phyloP scores from a whole-genome alignment of 768 basidiomycete species.

The Mycena haematopus region DNA sequence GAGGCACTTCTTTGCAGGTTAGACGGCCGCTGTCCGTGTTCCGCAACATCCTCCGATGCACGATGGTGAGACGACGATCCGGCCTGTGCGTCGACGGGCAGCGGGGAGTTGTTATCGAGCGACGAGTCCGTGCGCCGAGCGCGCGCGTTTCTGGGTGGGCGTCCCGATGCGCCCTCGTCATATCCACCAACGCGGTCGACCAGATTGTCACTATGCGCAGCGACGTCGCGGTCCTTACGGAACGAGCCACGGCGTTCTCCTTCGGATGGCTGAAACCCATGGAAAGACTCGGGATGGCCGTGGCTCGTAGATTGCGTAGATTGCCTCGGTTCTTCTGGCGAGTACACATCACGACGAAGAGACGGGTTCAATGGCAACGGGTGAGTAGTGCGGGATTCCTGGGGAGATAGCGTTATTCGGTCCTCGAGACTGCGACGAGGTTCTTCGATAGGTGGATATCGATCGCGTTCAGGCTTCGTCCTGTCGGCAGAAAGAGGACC shows the following conservation, averaged over 20 bases:
- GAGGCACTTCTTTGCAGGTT: constrained; percentile 13
- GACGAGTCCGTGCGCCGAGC: constrained; percentile 16
- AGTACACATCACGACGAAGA: constrained; percentile 16
- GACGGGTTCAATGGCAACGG: constrained; percentile 22
- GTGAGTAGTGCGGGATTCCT: constrained; percentile 17
- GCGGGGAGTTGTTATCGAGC: constrained; percentile 15
- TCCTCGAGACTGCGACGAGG: constrained; percentile 22
- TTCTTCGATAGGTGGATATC: constrained; percentile 16
- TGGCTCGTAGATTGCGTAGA: constrained; percentile 16
- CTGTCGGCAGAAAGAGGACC: not conserved
- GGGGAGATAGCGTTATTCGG: constrained; percentile 14
- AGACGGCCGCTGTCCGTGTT: constrained; percentile 16
- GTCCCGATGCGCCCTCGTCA: not conserved
- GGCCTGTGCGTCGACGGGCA: constrained; percentile 16
- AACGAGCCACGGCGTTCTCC: constrained; percentile 18
- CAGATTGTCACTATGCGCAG: constrained; percentile 6
- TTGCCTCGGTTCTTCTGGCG: constrained; percentile 10
- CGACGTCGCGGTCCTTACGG: constrained; percentile 10
- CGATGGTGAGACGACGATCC: constrained; percentile 3
- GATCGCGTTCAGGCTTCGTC: constrained; percentile 14
- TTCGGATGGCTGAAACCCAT: constrained; percentile 10
- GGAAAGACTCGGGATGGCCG: constrained; percentile 9
- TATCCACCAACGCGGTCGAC: constrained; percentile 24
- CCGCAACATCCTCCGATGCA: constrained; percentile 3
- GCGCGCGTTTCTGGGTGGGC: constrained; percentile 4